These are phyloP conservation scores for Gossypium sturtianum DNA, from an alignment of 345 rosid genomes.

Conservation along the genomic window DNA sequence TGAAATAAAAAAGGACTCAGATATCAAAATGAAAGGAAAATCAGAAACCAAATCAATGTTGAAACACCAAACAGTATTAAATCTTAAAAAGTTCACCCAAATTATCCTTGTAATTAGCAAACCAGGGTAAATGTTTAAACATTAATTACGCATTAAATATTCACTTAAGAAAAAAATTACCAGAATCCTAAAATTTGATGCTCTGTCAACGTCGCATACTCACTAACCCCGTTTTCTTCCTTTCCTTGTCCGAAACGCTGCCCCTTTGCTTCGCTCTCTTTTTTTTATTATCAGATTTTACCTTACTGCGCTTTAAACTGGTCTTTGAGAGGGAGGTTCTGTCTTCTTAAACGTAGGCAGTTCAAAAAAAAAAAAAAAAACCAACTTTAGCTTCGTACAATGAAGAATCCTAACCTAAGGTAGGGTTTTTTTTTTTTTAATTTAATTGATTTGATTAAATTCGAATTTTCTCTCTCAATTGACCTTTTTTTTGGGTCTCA, in stretches of 20 bases:
- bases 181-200: neutral
- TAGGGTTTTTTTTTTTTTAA: neutral
- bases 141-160: neutral
- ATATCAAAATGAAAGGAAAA: no score
- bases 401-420: neutral
- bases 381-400: neutral
- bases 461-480: neutral
- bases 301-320: neutral
- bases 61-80: no score
- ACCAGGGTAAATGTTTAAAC: neutral
- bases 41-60: no score
- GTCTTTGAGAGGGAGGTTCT: neutral
- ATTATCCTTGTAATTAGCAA: neutral
- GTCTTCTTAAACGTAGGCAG: neutral
- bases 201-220: neutral
- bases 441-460: constrained; percentile 6
- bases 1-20: no score
- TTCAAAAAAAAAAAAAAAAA: neutral
- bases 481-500: neutral
- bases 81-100: no score
- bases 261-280: neutral
- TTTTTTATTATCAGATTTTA: neutral
- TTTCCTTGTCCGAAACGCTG: neutral
- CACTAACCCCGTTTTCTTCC: neutral
- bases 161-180: neutral